Evolutionary conservation across 345 rosid genomes (phyloP).

Genomic region (Pelargonium nanum): DNA sequence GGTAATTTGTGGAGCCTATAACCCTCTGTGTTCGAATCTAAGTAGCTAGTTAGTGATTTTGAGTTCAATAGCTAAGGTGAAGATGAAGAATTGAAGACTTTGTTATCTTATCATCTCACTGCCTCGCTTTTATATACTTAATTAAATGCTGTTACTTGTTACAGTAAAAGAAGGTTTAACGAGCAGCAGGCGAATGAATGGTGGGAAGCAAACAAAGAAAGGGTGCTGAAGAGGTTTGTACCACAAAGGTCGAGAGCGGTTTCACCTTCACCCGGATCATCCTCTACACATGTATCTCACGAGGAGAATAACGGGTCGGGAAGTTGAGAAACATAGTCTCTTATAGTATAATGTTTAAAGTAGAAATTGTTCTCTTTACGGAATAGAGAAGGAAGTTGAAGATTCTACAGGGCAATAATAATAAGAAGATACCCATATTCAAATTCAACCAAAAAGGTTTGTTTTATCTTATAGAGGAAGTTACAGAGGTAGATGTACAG

Average conservation of each 20-base stretch:
- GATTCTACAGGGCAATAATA: too few species aligned
- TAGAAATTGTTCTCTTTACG: too few species aligned
- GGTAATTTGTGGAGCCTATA: too few species aligned
- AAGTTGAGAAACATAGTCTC: too few species aligned
- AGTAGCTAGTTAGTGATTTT: neutral
- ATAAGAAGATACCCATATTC: too few species aligned
- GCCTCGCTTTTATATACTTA: neutral
- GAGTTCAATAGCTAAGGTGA: neutral
- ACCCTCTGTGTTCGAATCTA: too few species aligned
- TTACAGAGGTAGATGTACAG: too few species aligned
- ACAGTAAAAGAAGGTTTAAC: slow-evolving; percentile 65
- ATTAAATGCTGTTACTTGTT: too few species aligned
- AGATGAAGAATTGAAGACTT: neutral
- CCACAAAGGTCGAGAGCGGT: slow-evolving; percentile 19
- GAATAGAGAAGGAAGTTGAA: too few species aligned
- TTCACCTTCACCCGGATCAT: slow-evolving; percentile 17
- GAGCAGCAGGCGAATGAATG: slow-evolving; percentile 83
- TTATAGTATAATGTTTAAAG: too few species aligned
- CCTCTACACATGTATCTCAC: neutral
- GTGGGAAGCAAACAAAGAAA: slow-evolving; percentile 81
- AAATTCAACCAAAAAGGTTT: too few species aligned
- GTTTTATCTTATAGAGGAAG: too few species aligned
- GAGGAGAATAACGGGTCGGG: neutral
- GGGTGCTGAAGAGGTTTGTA: slow-evolving; percentile 57
- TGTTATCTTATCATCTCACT: neutral